Evolutionary conservation across 805 yeast species (phyloP).

Genomic region (Starmerella khaoyaiensis): DNA sequence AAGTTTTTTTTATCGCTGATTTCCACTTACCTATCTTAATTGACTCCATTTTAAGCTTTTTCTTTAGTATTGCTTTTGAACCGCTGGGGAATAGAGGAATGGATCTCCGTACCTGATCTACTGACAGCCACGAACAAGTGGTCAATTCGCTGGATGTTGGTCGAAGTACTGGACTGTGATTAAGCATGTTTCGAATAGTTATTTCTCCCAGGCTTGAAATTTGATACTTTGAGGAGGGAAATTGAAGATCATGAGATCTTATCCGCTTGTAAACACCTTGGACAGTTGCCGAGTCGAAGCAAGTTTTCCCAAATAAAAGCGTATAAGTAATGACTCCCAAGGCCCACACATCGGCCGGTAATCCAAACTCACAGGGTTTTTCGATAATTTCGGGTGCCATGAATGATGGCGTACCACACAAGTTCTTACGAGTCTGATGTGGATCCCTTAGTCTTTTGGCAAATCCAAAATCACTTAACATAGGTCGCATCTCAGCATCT

Average conservation of each 20-base stretch:
- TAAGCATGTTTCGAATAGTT: conserved; percentile 49
- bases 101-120: neutral
- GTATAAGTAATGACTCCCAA: conserved; percentile 93
- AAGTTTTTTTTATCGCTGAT: too few relatives aligned
- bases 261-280: conserved; percentile 80
- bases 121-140: too few relatives aligned
- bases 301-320: conserved; percentile 79
- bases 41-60: too few relatives aligned
- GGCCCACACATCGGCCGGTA: conserved; percentile 97
- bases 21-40: too few relatives aligned
- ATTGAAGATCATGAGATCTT: conserved; percentile 59
- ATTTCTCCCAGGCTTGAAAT: conserved; percentile 58
- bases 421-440: conserved; percentile 67
- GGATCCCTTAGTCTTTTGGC: conserved; percentile 72
- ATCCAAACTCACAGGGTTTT: conserved; percentile 54
- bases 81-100: neutral
- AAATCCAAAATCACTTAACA: conserved; percentile 91
- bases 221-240: conserved; percentile 45
- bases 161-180: conserved; percentile 63
- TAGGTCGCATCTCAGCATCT: conserved; percentile 81
- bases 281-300: conserved; percentile 89
- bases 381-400: conserved; percentile 95
- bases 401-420: conserved; percentile 96
- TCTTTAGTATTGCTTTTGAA: too few relatives aligned
- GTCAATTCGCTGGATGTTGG: conserved; percentile 65